phyloP scores from a whole-genome alignment of 2,329 filamentous ascomycete species.

The Pyricularia sp. region DNA sequence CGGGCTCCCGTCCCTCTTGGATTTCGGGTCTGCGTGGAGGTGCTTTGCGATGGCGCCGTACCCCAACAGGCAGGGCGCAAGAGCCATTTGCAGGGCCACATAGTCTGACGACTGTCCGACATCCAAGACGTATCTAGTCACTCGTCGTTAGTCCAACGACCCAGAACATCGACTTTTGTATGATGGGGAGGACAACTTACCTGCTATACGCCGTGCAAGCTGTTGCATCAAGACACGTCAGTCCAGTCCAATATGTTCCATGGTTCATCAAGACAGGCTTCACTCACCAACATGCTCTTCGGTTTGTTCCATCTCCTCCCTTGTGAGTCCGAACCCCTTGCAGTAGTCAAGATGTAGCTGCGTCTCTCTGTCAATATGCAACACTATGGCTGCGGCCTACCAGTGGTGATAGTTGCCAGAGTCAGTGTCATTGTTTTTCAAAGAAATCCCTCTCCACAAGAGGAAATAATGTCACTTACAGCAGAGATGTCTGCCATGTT shows the following conservation, averaged over 20 bases:
- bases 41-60: constrained; percentile 73
- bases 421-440: neutral
- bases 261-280: constrained; percentile 12
- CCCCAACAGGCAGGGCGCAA: constrained; percentile 83
- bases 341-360: constrained; percentile 77
- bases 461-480: constrained; percentile 34
- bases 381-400: constrained; percentile 48
- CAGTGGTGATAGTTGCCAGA: neutral
- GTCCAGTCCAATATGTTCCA: constrained; percentile 7
- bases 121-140: constrained; percentile 53
- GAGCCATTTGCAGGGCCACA: constrained; percentile 74
- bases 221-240: constrained; percentile 8
- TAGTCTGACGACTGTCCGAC: constrained; percentile 81
- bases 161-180: neutral
- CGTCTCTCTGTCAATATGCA: constrained; percentile 72
- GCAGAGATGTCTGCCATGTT: constrained; percentile 62
- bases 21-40: constrained; percentile 54
- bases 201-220: constrained; percentile 32
- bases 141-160: constrained; percentile 40
- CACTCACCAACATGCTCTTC: constrained; percentile 63
- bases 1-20: constrained; percentile 52
- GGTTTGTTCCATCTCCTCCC: constrained; percentile 60
- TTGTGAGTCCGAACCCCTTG: constrained; percentile 66
- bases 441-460: neutral
- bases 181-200: constrained; percentile 7